Evolutionary conservation across 73 alveolate genomes (phyloP).

Genomic region (Stentor coeruleus): DNA sequence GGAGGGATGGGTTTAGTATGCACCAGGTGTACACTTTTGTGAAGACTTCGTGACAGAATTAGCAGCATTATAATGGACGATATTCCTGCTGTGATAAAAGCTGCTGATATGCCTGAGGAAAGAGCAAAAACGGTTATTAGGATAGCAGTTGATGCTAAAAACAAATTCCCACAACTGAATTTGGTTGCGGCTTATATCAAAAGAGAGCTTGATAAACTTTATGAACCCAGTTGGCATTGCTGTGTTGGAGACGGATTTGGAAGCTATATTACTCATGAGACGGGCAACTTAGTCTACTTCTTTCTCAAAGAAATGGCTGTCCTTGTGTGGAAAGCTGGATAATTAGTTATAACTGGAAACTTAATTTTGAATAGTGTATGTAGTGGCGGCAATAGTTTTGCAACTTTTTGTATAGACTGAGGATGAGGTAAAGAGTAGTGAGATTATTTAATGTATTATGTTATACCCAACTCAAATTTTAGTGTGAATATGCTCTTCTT

Average conservation of each 20-base stretch:
- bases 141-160: neutral
- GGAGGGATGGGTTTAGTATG: neutral
- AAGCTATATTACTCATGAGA: conserved; percentile 71
- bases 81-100: conserved; percentile 13
- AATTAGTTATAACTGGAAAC: too few species aligned
- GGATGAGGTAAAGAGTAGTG: too few species aligned
- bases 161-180: neutral
- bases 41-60: neutral
- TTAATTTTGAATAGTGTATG: too few species aligned
- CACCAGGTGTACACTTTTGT: neutral
- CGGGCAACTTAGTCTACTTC: conserved; percentile 73
- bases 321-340: conserved; percentile 68
- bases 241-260: conserved; percentile 71
- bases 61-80: conserved; percentile 11
- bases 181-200: conserved; percentile 64
- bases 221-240: conserved; percentile 79
- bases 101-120: conserved; percentile 29
- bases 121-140: neutral
- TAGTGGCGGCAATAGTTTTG: too few species aligned
- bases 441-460: too few species aligned
- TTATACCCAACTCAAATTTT: too few species aligned
- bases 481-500: too few species aligned
- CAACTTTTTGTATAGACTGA: too few species aligned
- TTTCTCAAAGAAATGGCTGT: conserved; percentile 65
- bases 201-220: conserved; percentile 67